These are phyloP conservation scores for Ceratobasidium sp. DNA, from an alignment of 1,284 basidiomycete genomes.

Conservation along the genomic window DNA sequence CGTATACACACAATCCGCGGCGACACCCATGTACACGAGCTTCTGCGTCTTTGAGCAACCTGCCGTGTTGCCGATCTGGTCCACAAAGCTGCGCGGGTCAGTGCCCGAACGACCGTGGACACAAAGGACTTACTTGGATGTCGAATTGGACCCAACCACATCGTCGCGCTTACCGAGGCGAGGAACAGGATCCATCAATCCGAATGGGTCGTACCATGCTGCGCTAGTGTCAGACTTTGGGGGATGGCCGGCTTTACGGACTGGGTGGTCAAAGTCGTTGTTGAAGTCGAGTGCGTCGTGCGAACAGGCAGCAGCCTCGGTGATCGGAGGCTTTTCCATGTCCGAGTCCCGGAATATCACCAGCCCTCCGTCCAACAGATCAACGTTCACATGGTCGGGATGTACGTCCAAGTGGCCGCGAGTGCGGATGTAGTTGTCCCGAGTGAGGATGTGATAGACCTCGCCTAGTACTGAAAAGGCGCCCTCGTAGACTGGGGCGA, in stretches of 20 bases:
- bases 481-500: constrained; percentile 73
- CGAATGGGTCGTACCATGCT: constrained; percentile 55
- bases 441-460: constrained; percentile 76
- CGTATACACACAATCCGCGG: constrained; percentile 86
- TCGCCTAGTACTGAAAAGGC: constrained; percentile 73
- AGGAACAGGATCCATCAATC: constrained; percentile 45
- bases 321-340: constrained; percentile 47
- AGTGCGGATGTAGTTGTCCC: constrained; percentile 70
- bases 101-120: neutral
- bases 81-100: constrained; percentile 45
- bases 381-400: constrained; percentile 62
- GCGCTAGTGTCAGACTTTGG: constrained; percentile 37
- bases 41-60: constrained; percentile 80
- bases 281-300: constrained; percentile 77
- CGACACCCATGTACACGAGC: constrained; percentile 85
- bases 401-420: constrained; percentile 35
- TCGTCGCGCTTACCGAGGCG: constrained; percentile 58
- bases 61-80: constrained; percentile 66
- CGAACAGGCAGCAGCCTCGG: constrained; percentile 63
- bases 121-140: constrained; percentile 57
- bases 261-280: constrained; percentile 63
- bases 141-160: constrained; percentile 53
- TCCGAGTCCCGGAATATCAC: constrained; percentile 78
- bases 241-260: constrained; percentile 49
- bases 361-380: constrained; percentile 58